Percentiles rank a stretch among this genome's conserved stretches.
phyloP scores from a whole-genome alignment of 768 basidiomycete genomes.

The Kwoniella europaea region DNA sequence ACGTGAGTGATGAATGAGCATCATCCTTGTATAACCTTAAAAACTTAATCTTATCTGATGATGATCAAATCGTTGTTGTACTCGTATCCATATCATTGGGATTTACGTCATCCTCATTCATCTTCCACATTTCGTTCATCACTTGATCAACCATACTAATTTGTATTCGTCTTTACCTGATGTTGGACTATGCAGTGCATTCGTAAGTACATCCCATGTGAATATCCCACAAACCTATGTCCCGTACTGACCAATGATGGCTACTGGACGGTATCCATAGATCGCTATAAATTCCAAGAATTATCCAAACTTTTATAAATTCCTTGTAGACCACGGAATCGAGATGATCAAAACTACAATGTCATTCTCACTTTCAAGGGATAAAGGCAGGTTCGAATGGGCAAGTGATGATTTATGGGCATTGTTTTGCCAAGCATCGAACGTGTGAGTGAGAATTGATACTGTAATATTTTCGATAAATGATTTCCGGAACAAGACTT shows the following conservation, averaged over 20 bases:
- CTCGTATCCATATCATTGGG: too few relatives aligned
- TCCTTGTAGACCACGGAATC: slow-evolving; percentile 9
- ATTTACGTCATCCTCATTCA: slow-evolving; percentile 6
- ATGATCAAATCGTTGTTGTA: too few relatives aligned
- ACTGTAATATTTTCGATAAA: too few relatives aligned
- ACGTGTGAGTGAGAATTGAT: not conserved
- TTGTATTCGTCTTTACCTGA: not conserved
- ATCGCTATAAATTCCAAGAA: slow-evolving; percentile 19
- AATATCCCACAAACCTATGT: not conserved
- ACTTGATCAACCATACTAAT: not conserved
- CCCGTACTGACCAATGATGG: too few relatives aligned
- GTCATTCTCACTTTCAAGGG: slow-evolving; percentile 23
- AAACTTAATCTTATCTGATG: not conserved
- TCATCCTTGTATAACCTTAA: not conserved
- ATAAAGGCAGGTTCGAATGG: slow-evolving; percentile 21
- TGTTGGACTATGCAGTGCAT: slow-evolving; percentile 2
- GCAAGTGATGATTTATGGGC: slow-evolving; percentile 18
- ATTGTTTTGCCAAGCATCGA: slow-evolving; percentile 14
- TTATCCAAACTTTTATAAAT: slow-evolving; percentile 22
- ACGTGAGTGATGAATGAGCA: slow-evolving; percentile 11
- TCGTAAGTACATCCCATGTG: slow-evolving; percentile 1
- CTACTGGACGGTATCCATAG: not conserved
- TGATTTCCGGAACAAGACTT: too few relatives aligned
- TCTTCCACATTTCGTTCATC: too few relatives aligned
- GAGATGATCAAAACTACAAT: slow-evolving; percentile 16